Conservation (phyloP, 2,329 filamentous ascomycete genomes). For the Ciborinia camelliae region DNA sequence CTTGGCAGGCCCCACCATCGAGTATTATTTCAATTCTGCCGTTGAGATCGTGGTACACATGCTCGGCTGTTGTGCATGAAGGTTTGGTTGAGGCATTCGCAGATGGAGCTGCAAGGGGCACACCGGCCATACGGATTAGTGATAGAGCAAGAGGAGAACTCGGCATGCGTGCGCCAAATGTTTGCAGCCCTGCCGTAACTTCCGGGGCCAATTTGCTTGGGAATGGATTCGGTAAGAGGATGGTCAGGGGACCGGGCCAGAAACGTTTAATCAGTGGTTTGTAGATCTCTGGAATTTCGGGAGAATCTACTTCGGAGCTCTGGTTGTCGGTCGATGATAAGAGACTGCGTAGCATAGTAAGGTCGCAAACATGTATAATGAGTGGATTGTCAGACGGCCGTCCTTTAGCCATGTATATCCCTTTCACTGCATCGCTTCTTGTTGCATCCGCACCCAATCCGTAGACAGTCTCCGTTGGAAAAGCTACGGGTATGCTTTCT, state of each 20-base stretch:
- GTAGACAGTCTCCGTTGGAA: constrained; percentile 97
- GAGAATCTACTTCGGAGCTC: constrained; percentile 32
- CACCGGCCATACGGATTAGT: constrained; percentile 74
- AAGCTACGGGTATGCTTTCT: constrained; percentile 67
- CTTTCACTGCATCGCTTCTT: constrained; percentile 73
- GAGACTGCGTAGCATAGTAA: constrained; percentile 42
- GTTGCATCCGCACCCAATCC: constrained; percentile 96
- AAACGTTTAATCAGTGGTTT: constrained; percentile 72
- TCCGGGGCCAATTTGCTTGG: constrained; percentile 75
- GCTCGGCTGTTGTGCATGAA: constrained; percentile 83
- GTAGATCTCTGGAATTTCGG: constrained; percentile 50
- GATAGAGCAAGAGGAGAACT: constrained; percentile 78
- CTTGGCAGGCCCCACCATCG: constrained; percentile 79
- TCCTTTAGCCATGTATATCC: constrained; percentile 91
- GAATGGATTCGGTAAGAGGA: constrained; percentile 75
- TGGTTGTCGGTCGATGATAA: constrained; percentile 23
- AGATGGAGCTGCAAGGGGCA: constrained; percentile 84
- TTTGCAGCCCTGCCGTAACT: constrained; percentile 79
- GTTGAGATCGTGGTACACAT: constrained; percentile 80
- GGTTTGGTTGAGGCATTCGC: constrained; percentile 94
- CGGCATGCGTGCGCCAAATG: constrained; percentile 90
- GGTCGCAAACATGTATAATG: constrained; percentile 84
- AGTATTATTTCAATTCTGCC: constrained; percentile 83
- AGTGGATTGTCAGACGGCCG: constrained; percentile 91
- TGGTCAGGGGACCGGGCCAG: constrained; percentile 93